A percentile compares a stretch with the other conserved stretches of the same genome.
Conservation (phyloP, 495 filamentous ascomycete genomes). For the Hyaloscypha hepaticicola region DNA sequence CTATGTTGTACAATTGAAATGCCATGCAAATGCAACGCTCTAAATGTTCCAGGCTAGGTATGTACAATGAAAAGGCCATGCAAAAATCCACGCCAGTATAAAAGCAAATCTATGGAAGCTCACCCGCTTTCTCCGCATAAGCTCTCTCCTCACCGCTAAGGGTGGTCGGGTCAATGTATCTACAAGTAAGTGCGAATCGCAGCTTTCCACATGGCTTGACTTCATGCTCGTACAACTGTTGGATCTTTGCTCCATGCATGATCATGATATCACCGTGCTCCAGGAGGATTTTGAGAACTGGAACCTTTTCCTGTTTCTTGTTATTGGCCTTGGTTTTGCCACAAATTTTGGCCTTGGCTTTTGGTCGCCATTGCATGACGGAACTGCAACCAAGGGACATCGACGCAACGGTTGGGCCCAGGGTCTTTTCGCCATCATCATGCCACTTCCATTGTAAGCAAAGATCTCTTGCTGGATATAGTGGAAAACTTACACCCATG, state of each 20-base stretch:
- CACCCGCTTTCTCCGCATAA: neutral
- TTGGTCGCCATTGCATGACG: slow-evolving; percentile 69
- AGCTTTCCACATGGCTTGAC: slow-evolving; percentile 56
- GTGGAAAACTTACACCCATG: slow-evolving; percentile 59
- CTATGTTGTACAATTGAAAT: neutral
- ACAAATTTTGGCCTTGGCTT: slow-evolving; percentile 50
- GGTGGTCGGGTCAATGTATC: slow-evolving; percentile 43
- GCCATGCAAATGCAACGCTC: too few relatives aligned
- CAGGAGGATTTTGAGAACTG: slow-evolving; percentile 44
- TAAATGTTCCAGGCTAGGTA: too few relatives aligned
- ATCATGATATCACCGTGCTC: slow-evolving; percentile 79
- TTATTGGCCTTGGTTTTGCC: slow-evolving; percentile 29
- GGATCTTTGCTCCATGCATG: slow-evolving; percentile 74
- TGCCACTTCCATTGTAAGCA: slow-evolving; percentile 61
- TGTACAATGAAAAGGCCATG: neutral
- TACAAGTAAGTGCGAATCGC: slow-evolving; percentile 65
- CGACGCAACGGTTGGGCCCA: slow-evolving; percentile 75
- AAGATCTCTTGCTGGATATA: slow-evolving; percentile 2
- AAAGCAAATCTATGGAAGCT: neutral
- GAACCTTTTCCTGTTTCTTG: slow-evolving; percentile 28
- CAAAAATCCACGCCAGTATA: neutral
- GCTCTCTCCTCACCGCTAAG: neutral
- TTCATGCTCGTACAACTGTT: slow-evolving; percentile 71
- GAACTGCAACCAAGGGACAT: slow-evolving; percentile 71
- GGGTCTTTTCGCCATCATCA: slow-evolving; percentile 75